Percentiles rank a stretch among this genome's conserved stretches.
Conservation (phyloP, 108 stramenopile genomes). For the Bacterosira constricta region DNA sequence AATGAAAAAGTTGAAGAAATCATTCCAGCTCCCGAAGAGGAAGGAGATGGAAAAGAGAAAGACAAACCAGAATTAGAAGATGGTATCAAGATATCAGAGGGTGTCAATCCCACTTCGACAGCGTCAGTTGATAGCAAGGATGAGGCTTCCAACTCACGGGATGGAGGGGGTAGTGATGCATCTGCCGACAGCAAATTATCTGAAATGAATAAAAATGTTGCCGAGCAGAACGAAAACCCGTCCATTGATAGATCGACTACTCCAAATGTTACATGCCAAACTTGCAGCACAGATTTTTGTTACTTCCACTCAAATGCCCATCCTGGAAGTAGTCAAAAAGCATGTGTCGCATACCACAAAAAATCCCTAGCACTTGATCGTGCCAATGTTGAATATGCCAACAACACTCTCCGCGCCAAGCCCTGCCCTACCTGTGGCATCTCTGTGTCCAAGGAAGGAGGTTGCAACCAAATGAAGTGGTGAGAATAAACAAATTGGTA, state of each 20-base stretch:
- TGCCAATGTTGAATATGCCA: conserved; percentile 42
- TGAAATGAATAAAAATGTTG: not conserved
- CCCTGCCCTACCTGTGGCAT: conserved; percentile 61
- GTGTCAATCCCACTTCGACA: not conserved
- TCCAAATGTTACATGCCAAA: conserved; percentile 41
- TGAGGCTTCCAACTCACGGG: not conserved
- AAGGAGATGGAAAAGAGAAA: too few relatives aligned
- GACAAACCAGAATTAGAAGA: not conserved
- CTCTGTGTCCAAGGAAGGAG: conserved; percentile 59
- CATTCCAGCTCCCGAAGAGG: not conserved
- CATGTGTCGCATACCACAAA: conserved; percentile 45
- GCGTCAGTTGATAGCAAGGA: not conserved
- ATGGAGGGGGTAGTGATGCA: conserved; percentile 6
- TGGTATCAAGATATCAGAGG: not conserved
- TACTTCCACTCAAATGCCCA: conserved; percentile 66
- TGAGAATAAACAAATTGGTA: too few relatives aligned
- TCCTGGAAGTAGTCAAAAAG: conserved; percentile 6
- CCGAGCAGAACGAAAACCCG: conserved; percentile 7
- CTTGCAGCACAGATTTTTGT: conserved; percentile 52
- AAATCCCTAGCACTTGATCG: conserved; percentile 44
- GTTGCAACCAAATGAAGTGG: conserved; percentile 75
- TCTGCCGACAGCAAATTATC: not conserved
- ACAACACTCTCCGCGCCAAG: conserved; percentile 44
- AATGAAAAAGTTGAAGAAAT: not conserved
- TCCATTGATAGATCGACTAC: conserved; percentile 13